phyloP scores from a whole-genome alignment of 768 basidiomycete genomes.

The Solioccasus polychromus region DNA sequence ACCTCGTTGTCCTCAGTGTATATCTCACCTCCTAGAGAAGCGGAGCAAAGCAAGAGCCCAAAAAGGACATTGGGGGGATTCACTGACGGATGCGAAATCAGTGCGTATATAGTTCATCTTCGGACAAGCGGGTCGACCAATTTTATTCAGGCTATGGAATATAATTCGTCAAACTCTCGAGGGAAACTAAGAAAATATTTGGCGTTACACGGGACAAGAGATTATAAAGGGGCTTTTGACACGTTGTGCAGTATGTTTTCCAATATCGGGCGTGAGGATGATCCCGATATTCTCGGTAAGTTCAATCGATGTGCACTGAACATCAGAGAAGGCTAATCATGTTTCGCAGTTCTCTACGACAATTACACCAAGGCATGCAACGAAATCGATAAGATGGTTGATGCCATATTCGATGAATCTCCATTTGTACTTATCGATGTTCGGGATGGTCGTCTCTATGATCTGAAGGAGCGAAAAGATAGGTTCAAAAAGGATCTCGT shows the following conservation, averaged over 20 bases:
- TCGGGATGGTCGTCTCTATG: slow-evolving; percentile 1
- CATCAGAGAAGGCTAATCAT: not conserved
- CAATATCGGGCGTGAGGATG: not conserved
- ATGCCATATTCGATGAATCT: not conserved
- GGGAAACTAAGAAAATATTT: slow-evolving; percentile 5
- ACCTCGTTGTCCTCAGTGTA: not conserved
- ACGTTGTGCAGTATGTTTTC: not conserved
- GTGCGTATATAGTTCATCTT: too few relatives aligned
- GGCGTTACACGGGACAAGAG: not conserved
- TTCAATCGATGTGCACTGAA: too few relatives aligned
- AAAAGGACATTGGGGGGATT: not conserved
- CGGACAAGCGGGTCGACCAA: too few relatives aligned
- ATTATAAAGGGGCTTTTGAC: not conserved
- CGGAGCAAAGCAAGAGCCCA: slow-evolving; percentile 3
- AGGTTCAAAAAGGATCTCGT: slow-evolving; percentile 2
- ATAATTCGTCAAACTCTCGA: not conserved
- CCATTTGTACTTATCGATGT: slow-evolving; percentile 14
- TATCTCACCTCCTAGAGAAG: slow-evolving; percentile 8
- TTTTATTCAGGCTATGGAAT: slow-evolving; percentile 6
- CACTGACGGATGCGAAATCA: slow-evolving; percentile 5
- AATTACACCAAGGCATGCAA: not conserved
- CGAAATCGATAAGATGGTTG: not conserved
- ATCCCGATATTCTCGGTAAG: not conserved
- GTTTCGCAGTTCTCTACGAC: not conserved
- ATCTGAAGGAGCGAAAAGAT: not conserved